These are phyloP conservation scores for Mollisiaceae sp. DNA, from an alignment of 2,329 filamentous ascomycete species.

Conservation along the genomic window DNA sequence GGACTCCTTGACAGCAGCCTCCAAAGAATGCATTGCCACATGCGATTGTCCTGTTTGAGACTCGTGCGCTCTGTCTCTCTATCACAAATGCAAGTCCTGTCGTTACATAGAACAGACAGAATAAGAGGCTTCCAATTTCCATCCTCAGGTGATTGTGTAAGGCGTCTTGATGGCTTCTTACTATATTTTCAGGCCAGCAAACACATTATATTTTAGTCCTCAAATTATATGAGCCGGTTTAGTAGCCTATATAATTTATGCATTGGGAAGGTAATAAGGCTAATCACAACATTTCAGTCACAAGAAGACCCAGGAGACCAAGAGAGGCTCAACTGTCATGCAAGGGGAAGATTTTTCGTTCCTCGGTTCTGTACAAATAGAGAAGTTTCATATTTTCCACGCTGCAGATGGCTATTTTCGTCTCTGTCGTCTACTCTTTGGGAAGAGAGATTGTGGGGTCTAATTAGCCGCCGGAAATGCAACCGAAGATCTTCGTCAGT, in stretches of 20 bases:
- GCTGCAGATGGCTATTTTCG: not conserved
- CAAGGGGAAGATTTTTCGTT: not conserved
- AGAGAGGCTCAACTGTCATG: not conserved
- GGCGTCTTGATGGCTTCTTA: not conserved
- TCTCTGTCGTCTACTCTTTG: not conserved
- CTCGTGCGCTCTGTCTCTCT: not conserved
- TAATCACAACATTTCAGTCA: not conserved
- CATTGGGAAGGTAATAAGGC: not conserved
- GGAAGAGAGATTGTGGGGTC: not conserved
- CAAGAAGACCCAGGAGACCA: not conserved
- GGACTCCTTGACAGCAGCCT: conserved; percentile 11
- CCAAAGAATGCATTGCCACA: conserved; percentile 13
- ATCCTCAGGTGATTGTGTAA: not conserved
- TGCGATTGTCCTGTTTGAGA: conserved; percentile 5
- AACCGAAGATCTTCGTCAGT: not conserved
- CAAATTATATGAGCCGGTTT: not conserved
- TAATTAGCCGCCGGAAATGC: conserved; percentile 6
- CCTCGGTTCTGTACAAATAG: not conserved
- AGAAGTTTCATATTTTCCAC: not conserved
- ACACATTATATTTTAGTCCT: not conserved
- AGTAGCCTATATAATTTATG: not conserved
- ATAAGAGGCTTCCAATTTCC: not conserved
- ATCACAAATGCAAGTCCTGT: not conserved
- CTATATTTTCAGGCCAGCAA: not conserved
- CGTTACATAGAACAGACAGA: not conserved